Evolutionary conservation across 805 yeast genomes (phyloP).

Genomic region (Pichia membranifaciens): DNA sequence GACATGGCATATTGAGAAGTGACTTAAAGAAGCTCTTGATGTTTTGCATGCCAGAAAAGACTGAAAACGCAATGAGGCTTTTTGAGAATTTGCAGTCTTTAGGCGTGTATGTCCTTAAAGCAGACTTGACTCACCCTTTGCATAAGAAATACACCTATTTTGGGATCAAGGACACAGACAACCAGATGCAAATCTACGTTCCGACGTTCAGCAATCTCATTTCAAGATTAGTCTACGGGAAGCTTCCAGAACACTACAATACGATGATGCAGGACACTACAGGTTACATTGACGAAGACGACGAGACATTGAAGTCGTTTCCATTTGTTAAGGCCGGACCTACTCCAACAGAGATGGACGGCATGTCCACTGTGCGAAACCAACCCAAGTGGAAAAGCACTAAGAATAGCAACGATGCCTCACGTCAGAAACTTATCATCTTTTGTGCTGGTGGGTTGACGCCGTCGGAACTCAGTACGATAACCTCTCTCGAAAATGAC

Average conservation of each 20-base stretch:
- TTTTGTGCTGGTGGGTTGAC: slow-evolving; percentile 90
- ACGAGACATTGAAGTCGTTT: slow-evolving; percentile 45
- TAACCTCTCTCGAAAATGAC: slow-evolving; percentile 58
- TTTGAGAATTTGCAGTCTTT: slow-evolving; percentile 50
- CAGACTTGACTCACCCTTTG: slow-evolving; percentile 35
- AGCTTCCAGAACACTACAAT: slow-evolving; percentile 25
- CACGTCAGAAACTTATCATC: slow-evolving; percentile 65
- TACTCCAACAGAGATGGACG: slow-evolving; percentile 17
- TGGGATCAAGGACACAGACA: slow-evolving; percentile 33
- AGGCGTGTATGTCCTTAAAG: slow-evolving; percentile 33
- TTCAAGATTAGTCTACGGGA: slow-evolving; percentile 22
- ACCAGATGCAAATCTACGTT: slow-evolving; percentile 22
- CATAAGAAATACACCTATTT: slow-evolving; percentile 48
- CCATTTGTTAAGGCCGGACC: slow-evolving; percentile 40
- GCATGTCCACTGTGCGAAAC: slow-evolving; percentile 18
- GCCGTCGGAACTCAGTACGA: slow-evolving; percentile 69
- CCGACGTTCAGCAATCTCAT: slow-evolving; percentile 27
- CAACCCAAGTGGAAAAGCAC: slow-evolving; percentile 30
- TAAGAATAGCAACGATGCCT: slow-evolving; percentile 18
- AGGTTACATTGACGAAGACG: slow-evolving; percentile 14
- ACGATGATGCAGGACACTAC: slow-evolving; percentile 12
- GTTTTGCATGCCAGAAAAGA: slow-evolving; percentile 37
- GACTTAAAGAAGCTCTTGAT: slow-evolving; percentile 68
- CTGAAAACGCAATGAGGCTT: slow-evolving; percentile 41
- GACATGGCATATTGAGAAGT: slow-evolving; percentile 72